phyloP scores from a whole-genome alignment of 768 basidiomycete species.

The Lentinula lateritia region DNA sequence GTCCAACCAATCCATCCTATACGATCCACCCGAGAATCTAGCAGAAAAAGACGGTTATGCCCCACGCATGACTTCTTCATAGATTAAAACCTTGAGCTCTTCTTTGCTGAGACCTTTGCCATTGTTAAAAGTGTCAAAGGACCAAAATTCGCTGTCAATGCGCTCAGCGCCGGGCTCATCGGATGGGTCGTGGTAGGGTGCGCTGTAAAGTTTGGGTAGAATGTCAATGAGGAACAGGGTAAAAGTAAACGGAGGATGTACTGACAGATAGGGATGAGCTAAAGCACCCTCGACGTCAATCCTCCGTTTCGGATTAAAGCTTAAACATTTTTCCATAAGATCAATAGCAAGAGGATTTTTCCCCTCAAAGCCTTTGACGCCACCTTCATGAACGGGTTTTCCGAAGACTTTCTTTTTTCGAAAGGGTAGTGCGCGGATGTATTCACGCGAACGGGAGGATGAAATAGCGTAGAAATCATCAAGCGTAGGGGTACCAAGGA shows the following conservation, averaged over 20 bases:
- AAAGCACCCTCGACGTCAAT: slow-evolving; percentile 87
- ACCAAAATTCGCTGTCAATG: slow-evolving; percentile 9
- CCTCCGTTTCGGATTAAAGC: slow-evolving; percentile 81
- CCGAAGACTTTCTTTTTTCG: slow-evolving; percentile 71
- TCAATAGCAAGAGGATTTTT: slow-evolving; percentile 46
- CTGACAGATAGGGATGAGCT: slow-evolving; percentile 84
- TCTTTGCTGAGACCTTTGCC: slow-evolving; percentile 6
- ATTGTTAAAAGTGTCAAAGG: slow-evolving; percentile 5
- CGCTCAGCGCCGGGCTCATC: slow-evolving; percentile 6
- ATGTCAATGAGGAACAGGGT: neutral
- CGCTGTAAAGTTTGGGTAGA: neutral
- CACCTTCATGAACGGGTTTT: slow-evolving; percentile 65
- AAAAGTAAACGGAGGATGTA: slow-evolving; percentile 21
- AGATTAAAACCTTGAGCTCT: slow-evolving; percentile 3
- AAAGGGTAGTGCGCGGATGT: slow-evolving; percentile 85
- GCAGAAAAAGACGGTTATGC: neutral
- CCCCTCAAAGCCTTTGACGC: slow-evolving; percentile 49
- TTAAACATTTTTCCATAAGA: slow-evolving; percentile 74
- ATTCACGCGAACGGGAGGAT: slow-evolving; percentile 55
- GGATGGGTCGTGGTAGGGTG: slow-evolving; percentile 2
- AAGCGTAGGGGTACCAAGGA: slow-evolving; percentile 86
- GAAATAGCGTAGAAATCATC: slow-evolving; percentile 91
- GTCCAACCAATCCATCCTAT: neutral
- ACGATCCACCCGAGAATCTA: neutral
- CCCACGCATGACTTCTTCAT: slow-evolving; percentile 4